These are phyloP conservation scores for Aspergillus sp. DNA, from an alignment of 2,329 filamentous ascomycete genomes.

Conservation along the genomic window DNA sequence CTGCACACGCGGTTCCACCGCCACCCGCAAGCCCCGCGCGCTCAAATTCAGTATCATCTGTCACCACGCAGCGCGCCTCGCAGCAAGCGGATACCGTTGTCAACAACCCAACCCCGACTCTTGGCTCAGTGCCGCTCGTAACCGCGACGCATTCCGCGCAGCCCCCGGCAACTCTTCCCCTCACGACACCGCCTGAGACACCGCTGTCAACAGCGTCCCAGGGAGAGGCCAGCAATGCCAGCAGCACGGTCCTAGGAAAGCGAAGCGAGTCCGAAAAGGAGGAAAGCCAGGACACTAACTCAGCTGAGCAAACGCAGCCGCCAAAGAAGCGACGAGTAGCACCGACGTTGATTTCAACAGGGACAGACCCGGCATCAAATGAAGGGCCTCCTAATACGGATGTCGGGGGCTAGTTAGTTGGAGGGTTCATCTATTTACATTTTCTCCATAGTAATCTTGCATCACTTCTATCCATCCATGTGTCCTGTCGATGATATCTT, in stretches of 20 bases:
- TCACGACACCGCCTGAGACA: constrained; percentile 89
- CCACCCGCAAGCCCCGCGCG: constrained; percentile 76
- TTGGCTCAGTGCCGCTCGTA: constrained; percentile 74
- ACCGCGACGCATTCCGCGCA: constrained; percentile 67
- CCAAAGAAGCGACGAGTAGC: constrained; percentile 71
- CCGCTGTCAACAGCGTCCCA: constrained; percentile 57
- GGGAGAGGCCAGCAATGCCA: constrained; percentile 56
- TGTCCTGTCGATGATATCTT: constrained; percentile 10
- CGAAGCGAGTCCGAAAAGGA: constrained; percentile 50
- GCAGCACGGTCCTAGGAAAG: constrained; percentile 56
- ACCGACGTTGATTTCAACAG: constrained; percentile 59
- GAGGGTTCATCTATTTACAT: not conserved
- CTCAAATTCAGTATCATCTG: constrained; percentile 82
- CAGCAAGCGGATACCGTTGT: constrained; percentile 53
- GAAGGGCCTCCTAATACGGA: constrained; percentile 16
- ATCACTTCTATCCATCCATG: not conserved
- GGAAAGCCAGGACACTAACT: constrained; percentile 35
- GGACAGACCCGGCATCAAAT: constrained; percentile 15
- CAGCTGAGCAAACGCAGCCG: constrained; percentile 49
- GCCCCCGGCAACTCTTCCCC: constrained; percentile 56
- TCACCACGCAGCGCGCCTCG: constrained; percentile 60
- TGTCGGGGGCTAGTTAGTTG: constrained; percentile 16
- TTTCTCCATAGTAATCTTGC: not conserved
- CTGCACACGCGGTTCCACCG: constrained; percentile 49
- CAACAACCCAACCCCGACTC: constrained; percentile 76